Base-by-base conservation (phyloP, 257 asterid species). In the Solanum chiquidenum region DNA sequence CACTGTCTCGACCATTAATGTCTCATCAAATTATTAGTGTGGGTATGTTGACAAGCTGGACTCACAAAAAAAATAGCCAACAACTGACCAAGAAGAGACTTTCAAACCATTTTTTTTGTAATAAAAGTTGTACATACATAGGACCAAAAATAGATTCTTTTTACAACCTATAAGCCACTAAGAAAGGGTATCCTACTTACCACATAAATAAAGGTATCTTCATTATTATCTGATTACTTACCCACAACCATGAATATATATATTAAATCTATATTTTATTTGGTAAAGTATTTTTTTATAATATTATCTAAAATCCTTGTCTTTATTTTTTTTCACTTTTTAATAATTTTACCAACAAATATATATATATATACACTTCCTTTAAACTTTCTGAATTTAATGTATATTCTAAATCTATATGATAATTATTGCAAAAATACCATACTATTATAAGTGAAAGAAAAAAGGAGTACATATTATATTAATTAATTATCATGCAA, bases 41-140 rank as follows among this genome's bases (percentile, higher is more conserved):
- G n/a, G 35, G 21, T 69, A 3, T 69, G 23, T 52, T 34, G 89
- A 88, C 91, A 88, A 58, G 87, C 86, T 88, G 90, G 88, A n/a
- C 86, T 27, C 77, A 88, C 76, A 29, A 55, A 60, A 73, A 86
- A 46, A 44, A 83, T 44, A 13, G 64, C 64, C 82, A 83, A 83
- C 89, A 64, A 58, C 89, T 49, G 72, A 88, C 87, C 84, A 25
- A 1, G 29, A 87, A 68, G 38, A 86, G 88, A 86, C 83, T 34
- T 80, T 86, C 62, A 69, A 79, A 89, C 85, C 62, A n/a, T 62
- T 62, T 62, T 62, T 14, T 62, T 62, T n/a, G 27, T 80, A 80
- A 46, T 79, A 44, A 29, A 69, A 42, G 85, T 12, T 80, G 68
- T 44, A 46, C 68, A 46, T 38, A 12, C 0, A 76, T 18, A 80